Conservation (phyloP, 495 filamentous ascomycete genomes). For the Durotheca rogersii region DNA sequence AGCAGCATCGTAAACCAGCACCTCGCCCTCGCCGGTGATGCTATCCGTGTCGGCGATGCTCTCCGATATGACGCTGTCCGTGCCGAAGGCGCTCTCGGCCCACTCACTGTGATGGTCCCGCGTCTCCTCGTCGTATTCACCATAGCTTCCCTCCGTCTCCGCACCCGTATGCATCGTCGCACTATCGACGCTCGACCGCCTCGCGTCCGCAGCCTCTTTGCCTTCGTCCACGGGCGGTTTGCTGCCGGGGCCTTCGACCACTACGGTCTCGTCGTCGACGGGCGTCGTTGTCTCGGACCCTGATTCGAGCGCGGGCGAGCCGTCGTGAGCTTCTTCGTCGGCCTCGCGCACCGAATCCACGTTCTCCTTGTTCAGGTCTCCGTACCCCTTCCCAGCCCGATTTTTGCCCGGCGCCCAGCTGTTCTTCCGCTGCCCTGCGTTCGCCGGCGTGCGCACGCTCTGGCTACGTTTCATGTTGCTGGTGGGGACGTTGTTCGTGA, state of each 20-base stretch:
- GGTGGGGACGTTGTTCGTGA: constrained; percentile 69
- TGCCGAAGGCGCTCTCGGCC: constrained; percentile 11
- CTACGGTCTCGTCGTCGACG: constrained; percentile 29
- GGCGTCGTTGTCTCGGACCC: constrained; percentile 23
- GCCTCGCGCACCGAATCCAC: constrained; percentile 45
- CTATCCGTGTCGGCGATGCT: constrained; percentile 32
- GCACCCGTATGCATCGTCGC: constrained; percentile 62
- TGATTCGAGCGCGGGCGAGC: constrained; percentile 25
- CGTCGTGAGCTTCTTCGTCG: constrained; percentile 43
- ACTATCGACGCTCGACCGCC: constrained; percentile 39
- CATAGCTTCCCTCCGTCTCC: constrained; percentile 34
- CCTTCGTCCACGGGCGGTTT: constrained; percentile 20
- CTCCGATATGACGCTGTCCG: constrained; percentile 28
- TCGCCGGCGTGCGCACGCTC: constrained; percentile 66
- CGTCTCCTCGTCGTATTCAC: constrained; percentile 22
- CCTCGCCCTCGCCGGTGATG: constrained; percentile 29
- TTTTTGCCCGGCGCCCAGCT: constrained; percentile 66
- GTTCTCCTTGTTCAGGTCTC: constrained; percentile 51
- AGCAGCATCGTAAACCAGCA: constrained; percentile 17
- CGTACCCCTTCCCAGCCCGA: constrained; percentile 43
- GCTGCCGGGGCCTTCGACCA: constrained; percentile 28
- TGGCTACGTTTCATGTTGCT: constrained; percentile 62
- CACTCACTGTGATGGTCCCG: constrained; percentile 41
- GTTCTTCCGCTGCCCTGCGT: constrained; percentile 64
- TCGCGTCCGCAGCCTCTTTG: constrained; percentile 18